These are phyloP conservation scores for Penicillium dipodomyicola DNA, from an alignment of 495 filamentous ascomycete species.

Conservation along the genomic window DNA sequence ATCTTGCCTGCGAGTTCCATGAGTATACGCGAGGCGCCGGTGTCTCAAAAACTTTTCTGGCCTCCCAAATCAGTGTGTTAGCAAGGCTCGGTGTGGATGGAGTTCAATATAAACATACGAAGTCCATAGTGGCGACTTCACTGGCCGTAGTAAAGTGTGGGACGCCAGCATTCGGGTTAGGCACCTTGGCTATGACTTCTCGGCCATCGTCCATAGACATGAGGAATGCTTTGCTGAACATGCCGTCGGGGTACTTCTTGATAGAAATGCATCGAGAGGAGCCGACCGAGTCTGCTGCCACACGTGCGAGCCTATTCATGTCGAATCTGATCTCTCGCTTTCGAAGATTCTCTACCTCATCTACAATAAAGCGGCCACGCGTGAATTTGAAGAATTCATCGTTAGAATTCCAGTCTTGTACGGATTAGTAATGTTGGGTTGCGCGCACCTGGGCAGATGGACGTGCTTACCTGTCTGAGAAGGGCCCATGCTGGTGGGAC, in stretches of 20 bases:
- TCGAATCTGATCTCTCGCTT: no score
- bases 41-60: neutral
- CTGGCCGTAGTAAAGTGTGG: slow-evolving; percentile 35
- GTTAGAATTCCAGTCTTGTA: no score
- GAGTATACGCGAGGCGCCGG: neutral
- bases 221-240: slow-evolving; percentile 42
- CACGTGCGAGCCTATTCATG: no score
- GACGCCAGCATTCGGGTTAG: slow-evolving; percentile 38
- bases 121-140: slow-evolving; percentile 45
- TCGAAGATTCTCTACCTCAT: no score
- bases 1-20: neutral
- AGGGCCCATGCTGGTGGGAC: no score
- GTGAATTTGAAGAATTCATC: no score
- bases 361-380: no score
- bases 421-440: no score
- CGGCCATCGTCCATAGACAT: slow-evolving; percentile 44
- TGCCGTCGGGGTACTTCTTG: slow-evolving; percentile 35
- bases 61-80: neutral
- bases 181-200: slow-evolving; percentile 38
- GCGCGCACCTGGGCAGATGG: no score
- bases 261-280: slow-evolving; percentile 31
- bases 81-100: neutral
- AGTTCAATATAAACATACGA: slow-evolving; percentile 26
- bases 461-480: no score
- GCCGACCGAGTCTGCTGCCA: slow-evolving; percentile 36